Evolutionary conservation across 352 stramenopile species (phyloP).

Genomic region (Blastocystis sp.): DNA sequence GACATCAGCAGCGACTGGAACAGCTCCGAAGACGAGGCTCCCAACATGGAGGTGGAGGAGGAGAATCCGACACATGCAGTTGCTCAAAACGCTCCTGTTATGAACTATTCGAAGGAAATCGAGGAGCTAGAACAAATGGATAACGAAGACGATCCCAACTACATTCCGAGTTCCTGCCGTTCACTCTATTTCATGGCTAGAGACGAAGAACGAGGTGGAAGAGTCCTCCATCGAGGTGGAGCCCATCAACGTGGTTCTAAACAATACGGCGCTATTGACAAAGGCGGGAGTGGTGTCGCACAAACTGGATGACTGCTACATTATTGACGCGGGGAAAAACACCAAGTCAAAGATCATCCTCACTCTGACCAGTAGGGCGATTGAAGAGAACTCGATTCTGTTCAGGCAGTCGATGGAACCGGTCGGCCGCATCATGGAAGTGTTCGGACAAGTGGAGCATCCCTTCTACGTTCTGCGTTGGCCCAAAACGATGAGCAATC

Average conservation of each 20-base stretch:
- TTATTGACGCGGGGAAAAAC: constrained; percentile 56
- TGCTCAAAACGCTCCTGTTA: background rate
- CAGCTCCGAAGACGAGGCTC: constrained; percentile 48
- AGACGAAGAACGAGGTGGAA: constrained; percentile 55
- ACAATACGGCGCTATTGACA: background rate
- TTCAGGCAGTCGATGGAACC: constrained; percentile 28
- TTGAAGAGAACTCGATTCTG: constrained; percentile 60
- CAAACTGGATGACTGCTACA: constrained; percentile 25
- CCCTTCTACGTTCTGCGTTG: constrained; percentile 50
- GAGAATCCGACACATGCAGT: background rate
- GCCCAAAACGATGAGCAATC: constrained; percentile 15
- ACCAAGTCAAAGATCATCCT: background rate
- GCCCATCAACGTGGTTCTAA: constrained; percentile 1
- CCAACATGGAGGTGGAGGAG: constrained; percentile 38
- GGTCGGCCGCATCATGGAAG: constrained; percentile 53
- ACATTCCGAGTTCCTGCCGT: background rate
- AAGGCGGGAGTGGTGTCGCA: constrained; percentile 19
- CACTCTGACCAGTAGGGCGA: background rate
- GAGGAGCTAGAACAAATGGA: constrained; percentile 5
- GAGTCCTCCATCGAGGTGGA: constrained; percentile 6
- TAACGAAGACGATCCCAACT: constrained; percentile 31
- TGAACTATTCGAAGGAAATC: background rate
- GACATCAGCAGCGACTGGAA: constrained; percentile 56
- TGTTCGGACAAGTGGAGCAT: constrained; percentile 67
- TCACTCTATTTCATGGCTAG: background rate